Conservation (phyloP, 306 rosid genomes). For the Rubus parviflorus region DNA sequence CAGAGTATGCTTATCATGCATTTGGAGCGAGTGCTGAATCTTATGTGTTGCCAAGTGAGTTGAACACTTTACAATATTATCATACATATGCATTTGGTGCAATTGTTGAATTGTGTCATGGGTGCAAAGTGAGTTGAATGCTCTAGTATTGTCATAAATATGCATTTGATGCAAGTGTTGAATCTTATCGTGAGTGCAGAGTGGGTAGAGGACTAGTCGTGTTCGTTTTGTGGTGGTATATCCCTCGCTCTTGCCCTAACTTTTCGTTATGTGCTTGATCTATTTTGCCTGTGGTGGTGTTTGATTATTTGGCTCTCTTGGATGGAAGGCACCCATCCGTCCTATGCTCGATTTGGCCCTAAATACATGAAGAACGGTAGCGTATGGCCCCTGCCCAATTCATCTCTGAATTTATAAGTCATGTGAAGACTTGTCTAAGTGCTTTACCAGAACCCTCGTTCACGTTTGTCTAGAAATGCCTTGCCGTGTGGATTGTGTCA, state of each 20-base stretch:
- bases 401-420: neutral
- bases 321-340: too few species aligned
- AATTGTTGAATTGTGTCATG: neutral
- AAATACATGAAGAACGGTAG: neutral
- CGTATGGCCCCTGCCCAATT: neutral
- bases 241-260: neutral
- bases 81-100: neutral
- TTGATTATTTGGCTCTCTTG: too few species aligned
- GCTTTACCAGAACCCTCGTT: too few species aligned
- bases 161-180: neutral
- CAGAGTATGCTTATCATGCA: neutral
- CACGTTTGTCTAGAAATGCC: neutral
- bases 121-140: neutral
- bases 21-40: neutral
- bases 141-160: neutral
- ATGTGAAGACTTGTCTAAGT: neutral
- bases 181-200: too few species aligned
- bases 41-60: neutral
- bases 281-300: neutral
- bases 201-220: neutral
- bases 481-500: neutral
- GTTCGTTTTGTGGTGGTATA: neutral
- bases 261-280: neutral
- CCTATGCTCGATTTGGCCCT: too few species aligned
- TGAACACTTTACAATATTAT: neutral